phyloP scores from a whole-genome alignment of 257 asterid species.

The Thymus quinquecostatus region DNA sequence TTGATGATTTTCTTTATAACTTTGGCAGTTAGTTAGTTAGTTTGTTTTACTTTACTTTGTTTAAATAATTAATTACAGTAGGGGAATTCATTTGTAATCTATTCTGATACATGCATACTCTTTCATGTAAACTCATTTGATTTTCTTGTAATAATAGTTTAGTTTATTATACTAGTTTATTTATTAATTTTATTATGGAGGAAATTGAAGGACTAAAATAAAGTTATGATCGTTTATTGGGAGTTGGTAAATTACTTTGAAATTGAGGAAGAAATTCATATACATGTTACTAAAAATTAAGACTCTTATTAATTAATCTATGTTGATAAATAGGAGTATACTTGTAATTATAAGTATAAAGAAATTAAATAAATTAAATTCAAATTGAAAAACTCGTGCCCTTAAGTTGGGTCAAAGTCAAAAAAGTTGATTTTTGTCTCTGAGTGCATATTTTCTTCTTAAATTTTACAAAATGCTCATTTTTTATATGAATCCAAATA shows the following conservation, averaged over 20 bases:
- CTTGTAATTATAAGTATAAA: no score
- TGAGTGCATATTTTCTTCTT: neutral
- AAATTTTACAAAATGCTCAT: neutral
- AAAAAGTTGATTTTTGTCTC: slow-evolving; percentile 27
- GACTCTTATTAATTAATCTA: no score
- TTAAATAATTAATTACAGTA: neutral
- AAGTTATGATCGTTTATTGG: neutral
- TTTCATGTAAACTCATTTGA: neutral
- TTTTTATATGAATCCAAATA: no score
- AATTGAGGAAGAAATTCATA: neutral
- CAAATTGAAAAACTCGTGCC: neutral
- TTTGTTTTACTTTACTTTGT: neutral
- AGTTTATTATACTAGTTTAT: neutral
- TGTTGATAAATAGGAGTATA: neutral
- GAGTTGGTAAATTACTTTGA: neutral
- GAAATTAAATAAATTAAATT: neutral
- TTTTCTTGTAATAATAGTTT: neutral
- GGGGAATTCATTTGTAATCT: slow-evolving; percentile 15
- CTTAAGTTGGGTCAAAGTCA: neutral
- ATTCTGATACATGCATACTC: neutral
- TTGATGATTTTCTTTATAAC: slow-evolving; percentile 39
- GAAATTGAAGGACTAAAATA: neutral
- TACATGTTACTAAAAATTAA: no score
- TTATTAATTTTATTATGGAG: neutral
- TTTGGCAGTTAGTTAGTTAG: neutral